A percentile compares a stretch with the other conserved stretches of the same genome.
Conservation (phyloP, 2,329 filamentous ascomycete species). For the Rhynchosporium secalis region DNA sequence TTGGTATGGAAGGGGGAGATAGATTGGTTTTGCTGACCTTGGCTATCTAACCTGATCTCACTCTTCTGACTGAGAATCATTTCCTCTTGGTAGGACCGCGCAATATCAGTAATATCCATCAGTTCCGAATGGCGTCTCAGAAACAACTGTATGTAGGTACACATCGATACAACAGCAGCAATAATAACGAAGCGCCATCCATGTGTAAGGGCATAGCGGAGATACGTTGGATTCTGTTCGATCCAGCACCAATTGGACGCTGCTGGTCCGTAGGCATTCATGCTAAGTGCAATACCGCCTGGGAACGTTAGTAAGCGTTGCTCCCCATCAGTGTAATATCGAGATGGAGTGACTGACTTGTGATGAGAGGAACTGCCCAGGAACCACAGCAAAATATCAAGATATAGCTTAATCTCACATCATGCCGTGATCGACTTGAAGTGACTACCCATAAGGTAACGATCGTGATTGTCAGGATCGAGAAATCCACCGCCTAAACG, state of each 20-base stretch:
- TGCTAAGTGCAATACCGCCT: constrained; percentile 10
- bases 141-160: constrained; percentile 14
- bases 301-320: background rate
- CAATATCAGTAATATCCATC: background rate
- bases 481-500: constrained; percentile 13
- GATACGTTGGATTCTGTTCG: constrained; percentile 34
- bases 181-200: constrained; percentile 43
- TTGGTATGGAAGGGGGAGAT: too few species aligned
- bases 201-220: constrained; percentile 43
- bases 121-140: constrained; percentile 6
- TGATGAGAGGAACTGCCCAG: constrained; percentile 12
- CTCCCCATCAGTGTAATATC: too few species aligned
- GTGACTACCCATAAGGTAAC: constrained; percentile 15
- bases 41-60: background rate
- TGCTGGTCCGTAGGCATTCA: constrained; percentile 35
- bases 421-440: constrained; percentile 5
- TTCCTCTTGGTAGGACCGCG: background rate
- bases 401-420: constrained; percentile 1
- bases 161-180: constrained; percentile 15
- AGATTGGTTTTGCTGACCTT: background rate
- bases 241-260: constrained; percentile 48
- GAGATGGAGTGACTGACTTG: constrained; percentile 1
- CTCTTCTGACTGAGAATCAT: background rate
- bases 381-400: background rate
- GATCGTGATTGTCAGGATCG: constrained; percentile 11